Percentiles rank a stretch among this genome's conserved stretches.
These are phyloP conservation scores for Ampelomyces quisqualis DNA, from an alignment of 2,329 filamentous ascomycete genomes.

Conservation along the genomic window DNA sequence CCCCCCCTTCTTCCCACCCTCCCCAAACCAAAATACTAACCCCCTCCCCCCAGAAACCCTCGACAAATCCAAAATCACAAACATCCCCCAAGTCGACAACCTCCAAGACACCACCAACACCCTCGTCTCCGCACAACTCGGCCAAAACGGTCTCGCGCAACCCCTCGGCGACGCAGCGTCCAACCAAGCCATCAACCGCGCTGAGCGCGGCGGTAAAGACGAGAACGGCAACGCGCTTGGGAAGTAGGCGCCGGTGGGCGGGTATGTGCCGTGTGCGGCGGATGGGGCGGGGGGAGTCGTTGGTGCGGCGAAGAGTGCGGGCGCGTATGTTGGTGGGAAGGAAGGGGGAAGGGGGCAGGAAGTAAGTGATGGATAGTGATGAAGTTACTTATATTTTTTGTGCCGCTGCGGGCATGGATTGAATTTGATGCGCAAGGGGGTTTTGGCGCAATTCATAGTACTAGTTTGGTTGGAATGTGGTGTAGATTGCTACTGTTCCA, in stretches of 20 bases:
- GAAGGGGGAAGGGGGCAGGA: conserved; percentile 22
- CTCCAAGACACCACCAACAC: conserved; percentile 68
- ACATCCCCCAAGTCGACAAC: conserved; percentile 65
- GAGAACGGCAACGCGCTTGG: conserved; percentile 55
- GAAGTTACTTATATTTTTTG: no score
- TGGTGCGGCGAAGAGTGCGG: conserved; percentile 30
- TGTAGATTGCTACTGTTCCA: no score
- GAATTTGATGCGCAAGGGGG: no score
- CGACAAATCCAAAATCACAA: conserved; percentile 68
- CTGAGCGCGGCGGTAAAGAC: conserved; percentile 65
- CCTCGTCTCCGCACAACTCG: conserved; percentile 63
- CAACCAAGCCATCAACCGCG: conserved; percentile 66
- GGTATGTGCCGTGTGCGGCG: conserved; percentile 34
- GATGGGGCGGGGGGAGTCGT: conserved; percentile 29
- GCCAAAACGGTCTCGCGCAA: conserved; percentile 66
- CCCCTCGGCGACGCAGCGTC: conserved; percentile 63
- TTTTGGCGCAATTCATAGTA: no score
- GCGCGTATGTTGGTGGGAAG: conserved; percentile 24
- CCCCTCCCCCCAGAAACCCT: conserved; percentile 58
- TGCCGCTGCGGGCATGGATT: neutral
- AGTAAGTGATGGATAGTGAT: conserved; percentile 5
- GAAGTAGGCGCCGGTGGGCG: conserved; percentile 38
- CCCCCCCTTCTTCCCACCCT: neutral
- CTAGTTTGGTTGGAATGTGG: no score
- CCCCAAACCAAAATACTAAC: conserved; percentile 1